Base-by-base conservation (phyloP, 805 yeast species). In the Priceomyces haplophilus region DNA sequence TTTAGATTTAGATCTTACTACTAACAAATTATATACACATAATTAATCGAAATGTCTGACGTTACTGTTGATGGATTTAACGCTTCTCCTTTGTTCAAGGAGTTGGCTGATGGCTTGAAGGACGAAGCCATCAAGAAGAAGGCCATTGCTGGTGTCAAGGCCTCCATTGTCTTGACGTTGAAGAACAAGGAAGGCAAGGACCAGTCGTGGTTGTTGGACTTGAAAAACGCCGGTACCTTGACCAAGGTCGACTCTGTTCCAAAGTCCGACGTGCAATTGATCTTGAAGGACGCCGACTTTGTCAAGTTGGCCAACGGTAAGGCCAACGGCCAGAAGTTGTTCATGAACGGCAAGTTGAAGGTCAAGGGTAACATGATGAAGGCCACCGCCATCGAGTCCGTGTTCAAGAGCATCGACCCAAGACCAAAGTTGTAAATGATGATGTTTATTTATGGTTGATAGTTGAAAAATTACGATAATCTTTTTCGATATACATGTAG, bases 321-420 rank as follows among this genome's bases (percentile, higher is more conserved):
- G 73, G 81, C 88, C 50, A 83, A 83, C 63, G 88, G 95, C 37
- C 95, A 88, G 67, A 83, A 81, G 69, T 76, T 88, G 57, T 88
- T 86, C 65, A 79, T 88, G 85, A 69, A 77, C 54, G 96, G 96
- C 33, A 84, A 83, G 65, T 78, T 88, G 64, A 87, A 86, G 75
- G 82, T 88, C 50, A 85, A 83, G 73, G 96, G 96, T 51, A 86
- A 88, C 70, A 83, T 88, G 69, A 85, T 85, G 90, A 88, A 88
- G 75, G 95, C 95, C 42, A 79, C 90, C 35, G 78, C 79, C 46
- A 78, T 85, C 46, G 91, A 85, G 65, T 68, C 75, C 38, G 78
- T 85, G 38, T 75, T 85, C 67, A 82, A 81, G 72, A 49, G 64
- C 23, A 51, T 68, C 40, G 75, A 62, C 56, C 71, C 73, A 44